Conservation (phyloP, 495 filamentous ascomycete genomes). For the Aspergillus egyptiacus region DNA sequence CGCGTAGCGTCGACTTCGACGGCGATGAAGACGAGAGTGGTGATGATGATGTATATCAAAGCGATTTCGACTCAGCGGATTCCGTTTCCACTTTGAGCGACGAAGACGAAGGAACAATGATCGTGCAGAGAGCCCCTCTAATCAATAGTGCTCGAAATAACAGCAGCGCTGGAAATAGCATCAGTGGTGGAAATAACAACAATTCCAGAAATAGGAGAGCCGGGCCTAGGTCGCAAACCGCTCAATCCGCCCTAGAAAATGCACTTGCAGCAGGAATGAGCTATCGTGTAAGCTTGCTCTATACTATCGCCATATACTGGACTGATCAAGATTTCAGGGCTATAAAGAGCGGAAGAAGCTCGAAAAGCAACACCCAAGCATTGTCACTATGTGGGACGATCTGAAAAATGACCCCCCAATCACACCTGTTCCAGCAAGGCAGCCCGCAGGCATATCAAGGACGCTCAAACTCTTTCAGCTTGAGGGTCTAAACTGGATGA, state of each 20-base stretch:
- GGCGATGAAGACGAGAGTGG: conserved; percentile 8
- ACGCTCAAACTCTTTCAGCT: conserved; percentile 88
- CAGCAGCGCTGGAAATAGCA: too few species aligned
- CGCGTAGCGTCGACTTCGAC: conserved; percentile 8
- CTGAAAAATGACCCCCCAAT: conserved; percentile 63
- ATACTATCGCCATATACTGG: neutral
- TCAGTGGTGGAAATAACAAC: too few species aligned
- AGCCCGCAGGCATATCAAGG: conserved; percentile 73
- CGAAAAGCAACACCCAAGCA: conserved; percentile 67
- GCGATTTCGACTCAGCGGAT: conserved; percentile 4
- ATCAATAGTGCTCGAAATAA: neutral
- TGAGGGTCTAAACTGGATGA: conserved; percentile 92
- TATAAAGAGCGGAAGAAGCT: conserved; percentile 58
- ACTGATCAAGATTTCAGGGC: conserved; percentile 19
- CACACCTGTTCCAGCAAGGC: conserved; percentile 57
- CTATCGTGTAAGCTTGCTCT: conserved; percentile 27
- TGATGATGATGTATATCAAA: conserved; percentile 9
- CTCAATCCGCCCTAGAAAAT: neutral
- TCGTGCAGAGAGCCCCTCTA: conserved; percentile 1
- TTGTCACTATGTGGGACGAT: conserved; percentile 77
- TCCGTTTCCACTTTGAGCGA: conserved; percentile 13
- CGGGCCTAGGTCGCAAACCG: neutral
- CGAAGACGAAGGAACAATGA: conserved; percentile 4
- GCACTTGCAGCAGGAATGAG: conserved; percentile 18
- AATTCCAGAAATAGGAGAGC: neutral